phyloP scores from a whole-genome alignment of 192 early-diverging fungal genomes.

The Dispira simplex region DNA sequence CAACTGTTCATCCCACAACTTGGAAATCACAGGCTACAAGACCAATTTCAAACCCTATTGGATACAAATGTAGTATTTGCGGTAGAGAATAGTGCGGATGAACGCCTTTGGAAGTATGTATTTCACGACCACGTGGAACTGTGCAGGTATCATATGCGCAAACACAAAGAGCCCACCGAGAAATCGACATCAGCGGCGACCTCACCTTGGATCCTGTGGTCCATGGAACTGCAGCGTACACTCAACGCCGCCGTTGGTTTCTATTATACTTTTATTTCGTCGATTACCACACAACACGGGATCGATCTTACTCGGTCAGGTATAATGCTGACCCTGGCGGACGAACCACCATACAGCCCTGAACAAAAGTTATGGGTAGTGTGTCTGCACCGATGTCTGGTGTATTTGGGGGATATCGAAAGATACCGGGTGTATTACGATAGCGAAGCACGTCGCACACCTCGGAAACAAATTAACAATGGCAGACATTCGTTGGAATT shows the following conservation, averaged over 20 bases:
- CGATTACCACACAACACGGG: not conserved
- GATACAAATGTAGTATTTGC: not conserved
- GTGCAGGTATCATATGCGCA: slow-evolving; percentile 5
- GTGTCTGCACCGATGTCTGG: slow-evolving; percentile 9
- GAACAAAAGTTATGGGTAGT: not conserved
- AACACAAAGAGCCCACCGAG: not conserved
- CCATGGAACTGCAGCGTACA: not conserved
- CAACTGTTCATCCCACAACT: not conserved
- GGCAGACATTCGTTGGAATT: not conserved
- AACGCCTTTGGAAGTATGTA: slow-evolving; percentile 10
- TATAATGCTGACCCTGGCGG: not conserved
- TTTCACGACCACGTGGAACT: slow-evolving; percentile 10
- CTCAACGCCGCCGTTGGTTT: not conserved
- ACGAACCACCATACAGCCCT: not conserved
- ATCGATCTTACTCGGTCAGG: not conserved
- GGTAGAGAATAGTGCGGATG: slow-evolving; percentile 4
- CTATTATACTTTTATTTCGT: not conserved
- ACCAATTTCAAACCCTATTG: not conserved
- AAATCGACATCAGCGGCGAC: not conserved
- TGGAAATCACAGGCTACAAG: not conserved
- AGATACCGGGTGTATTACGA: not conserved
- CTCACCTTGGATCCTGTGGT: not conserved
- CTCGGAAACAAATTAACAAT: too few relatives aligned
- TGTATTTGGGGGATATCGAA: slow-evolving; percentile 10
- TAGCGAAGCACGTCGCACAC: not conserved